Evolutionary conservation across 192 early-diverging fungal species (phyloP).

Genomic region (Entophlyctis luteolus): DNA sequence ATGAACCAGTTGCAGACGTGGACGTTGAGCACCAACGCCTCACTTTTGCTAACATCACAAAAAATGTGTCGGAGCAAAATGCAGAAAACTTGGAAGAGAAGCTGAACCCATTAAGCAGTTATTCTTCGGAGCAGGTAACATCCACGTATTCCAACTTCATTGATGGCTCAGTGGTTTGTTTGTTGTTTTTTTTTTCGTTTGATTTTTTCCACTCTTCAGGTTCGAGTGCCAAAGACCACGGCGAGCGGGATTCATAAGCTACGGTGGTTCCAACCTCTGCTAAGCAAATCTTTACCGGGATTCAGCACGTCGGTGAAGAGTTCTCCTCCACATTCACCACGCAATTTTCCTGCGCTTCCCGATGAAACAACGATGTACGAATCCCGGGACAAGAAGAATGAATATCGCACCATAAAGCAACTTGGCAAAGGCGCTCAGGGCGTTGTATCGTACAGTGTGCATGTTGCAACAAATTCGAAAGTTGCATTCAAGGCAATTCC

Average conservation of each 20-base stretch:
- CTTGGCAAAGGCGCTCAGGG: constrained; percentile 20
- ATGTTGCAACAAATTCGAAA: neutral
- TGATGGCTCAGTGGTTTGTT: neutral
- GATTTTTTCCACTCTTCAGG: no score
- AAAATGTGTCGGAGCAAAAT: no score
- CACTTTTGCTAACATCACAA: neutral
- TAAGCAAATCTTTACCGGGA: neutral
- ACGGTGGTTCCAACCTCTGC: neutral
- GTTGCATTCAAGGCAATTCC: constrained; percentile 20
- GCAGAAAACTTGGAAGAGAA: neutral
- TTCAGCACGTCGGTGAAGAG: neutral
- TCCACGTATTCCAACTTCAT: neutral
- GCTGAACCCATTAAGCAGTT: neutral
- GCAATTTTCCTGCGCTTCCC: neutral
- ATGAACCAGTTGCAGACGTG: neutral
- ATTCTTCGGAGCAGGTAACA: neutral
- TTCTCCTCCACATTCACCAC: neutral
- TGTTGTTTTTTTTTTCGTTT: neutral
- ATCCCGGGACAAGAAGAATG: neutral
- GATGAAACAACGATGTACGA: neutral
- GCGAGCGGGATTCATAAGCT: neutral
- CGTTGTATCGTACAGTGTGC: neutral
- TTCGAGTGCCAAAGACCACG: neutral
- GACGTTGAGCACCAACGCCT: neutral
- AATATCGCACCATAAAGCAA: constrained; percentile 10